Conservation (phyloP, 2,329 filamentous ascomycete genomes). For the Coccinonectria pachysandricola region DNA sequence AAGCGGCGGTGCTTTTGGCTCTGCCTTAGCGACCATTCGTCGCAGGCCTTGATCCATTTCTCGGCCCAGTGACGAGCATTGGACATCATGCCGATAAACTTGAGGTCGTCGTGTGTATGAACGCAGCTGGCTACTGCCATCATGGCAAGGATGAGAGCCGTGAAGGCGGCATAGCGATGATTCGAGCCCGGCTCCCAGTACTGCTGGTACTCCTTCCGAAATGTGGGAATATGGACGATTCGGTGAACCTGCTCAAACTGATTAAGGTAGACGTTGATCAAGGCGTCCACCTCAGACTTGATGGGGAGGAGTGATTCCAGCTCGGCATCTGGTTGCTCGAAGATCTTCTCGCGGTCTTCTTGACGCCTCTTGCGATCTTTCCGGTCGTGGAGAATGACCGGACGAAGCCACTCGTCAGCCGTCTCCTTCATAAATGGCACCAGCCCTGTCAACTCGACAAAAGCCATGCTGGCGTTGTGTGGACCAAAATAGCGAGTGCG, state of each 20-base stretch:
- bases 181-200: conserved; percentile 40
- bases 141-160: conserved; percentile 48
- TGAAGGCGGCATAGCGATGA: conserved; percentile 41
- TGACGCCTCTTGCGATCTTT: conserved; percentile 46
- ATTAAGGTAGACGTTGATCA: conserved; percentile 40
- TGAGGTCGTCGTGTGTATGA: conserved; percentile 39
- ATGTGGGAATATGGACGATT: conserved; percentile 50
- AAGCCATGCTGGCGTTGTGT: conserved; percentile 50
- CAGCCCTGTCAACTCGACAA: conserved; percentile 47
- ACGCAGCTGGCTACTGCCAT: conserved; percentile 49
- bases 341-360: conserved; percentile 40
- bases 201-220: conserved; percentile 42
- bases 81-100: conserved; percentile 49
- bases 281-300: conserved; percentile 37
- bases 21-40: conserved; percentile 43
- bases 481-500: conserved; percentile 50
- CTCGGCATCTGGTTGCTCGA: conserved; percentile 34
- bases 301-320: conserved; percentile 41
- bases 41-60: conserved; percentile 45
- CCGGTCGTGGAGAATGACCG: conserved; percentile 43
- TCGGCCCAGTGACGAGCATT: conserved; percentile 44
- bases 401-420: conserved; percentile 49
- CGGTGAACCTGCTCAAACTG: conserved; percentile 46
- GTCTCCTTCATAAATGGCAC: conserved; percentile 53
- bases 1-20: conserved; percentile 52